Conservation (phyloP, 139 green algal species). For the Microglena sp. region DNA sequence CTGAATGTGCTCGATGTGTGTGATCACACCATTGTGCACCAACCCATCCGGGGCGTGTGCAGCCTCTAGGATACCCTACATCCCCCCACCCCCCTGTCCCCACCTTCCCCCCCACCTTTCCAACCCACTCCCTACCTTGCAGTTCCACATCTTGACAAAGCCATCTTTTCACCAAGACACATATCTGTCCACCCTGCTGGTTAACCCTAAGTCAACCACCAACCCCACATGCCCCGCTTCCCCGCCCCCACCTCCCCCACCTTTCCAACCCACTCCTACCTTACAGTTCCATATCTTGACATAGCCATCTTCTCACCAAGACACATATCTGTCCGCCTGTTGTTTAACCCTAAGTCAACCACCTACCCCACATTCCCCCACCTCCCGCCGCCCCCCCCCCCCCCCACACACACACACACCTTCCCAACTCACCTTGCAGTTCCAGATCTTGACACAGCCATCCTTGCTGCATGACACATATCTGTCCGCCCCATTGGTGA, state of each 20-base stretch:
- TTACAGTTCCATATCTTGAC: conserved; percentile 53
- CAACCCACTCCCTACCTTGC: conserved; percentile 32
- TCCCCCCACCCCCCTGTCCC: not conserved
- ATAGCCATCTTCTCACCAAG: conserved; percentile 36
- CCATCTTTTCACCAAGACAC: conserved; percentile 41
- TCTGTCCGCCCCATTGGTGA: conserved; percentile 28
- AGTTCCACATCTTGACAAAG: conserved; percentile 45
- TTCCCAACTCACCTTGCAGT: conserved; percentile 41
- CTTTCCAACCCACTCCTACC: too few relatives aligned
- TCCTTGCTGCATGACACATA: conserved; percentile 47
- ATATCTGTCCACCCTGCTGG: conserved; percentile 37
- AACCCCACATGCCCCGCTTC: too few relatives aligned
- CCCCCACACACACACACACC: too few relatives aligned
- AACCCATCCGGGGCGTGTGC: conserved; percentile 9
- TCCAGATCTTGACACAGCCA: conserved; percentile 48
- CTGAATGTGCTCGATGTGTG: conserved; percentile 18
- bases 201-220: conserved; percentile 1
- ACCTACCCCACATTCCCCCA: not conserved
- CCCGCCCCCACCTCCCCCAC: not conserved
- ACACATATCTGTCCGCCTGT: conserved; percentile 40
- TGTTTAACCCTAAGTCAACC: conserved; percentile 22
- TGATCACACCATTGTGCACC: conserved; percentile 33
- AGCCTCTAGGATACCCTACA: not conserved
- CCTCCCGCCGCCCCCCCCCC: too few relatives aligned
- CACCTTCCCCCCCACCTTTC: too few relatives aligned